Base-by-base conservation (phyloP, 805 yeast genomes). In the Kurtzmaniella cleridarum region DNA sequence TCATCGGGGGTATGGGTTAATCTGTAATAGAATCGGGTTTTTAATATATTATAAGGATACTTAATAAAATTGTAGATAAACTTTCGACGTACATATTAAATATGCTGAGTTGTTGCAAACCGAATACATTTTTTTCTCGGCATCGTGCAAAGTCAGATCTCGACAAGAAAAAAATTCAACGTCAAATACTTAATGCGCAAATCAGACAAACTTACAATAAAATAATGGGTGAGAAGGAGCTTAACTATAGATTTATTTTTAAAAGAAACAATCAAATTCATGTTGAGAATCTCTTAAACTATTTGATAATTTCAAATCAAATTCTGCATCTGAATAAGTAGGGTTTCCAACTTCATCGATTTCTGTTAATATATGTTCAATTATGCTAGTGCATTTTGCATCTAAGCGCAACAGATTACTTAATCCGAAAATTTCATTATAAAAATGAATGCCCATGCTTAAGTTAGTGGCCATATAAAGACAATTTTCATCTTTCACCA, bases 361-460 rank as follows among this genome's bases (percentile, higher is more conserved):
- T 13, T 51, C 47, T 18, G 56, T 53, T 33, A 62, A 47, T 9
- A 58, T 47, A n/a, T 62, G 46, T 28, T 64, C 62, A 17, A 63
- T 60, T 2, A 60, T 46, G 30, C 59, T 60, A 44, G 59, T 54
- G 20, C 60, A 55, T 29, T 52, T 53, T 32, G 64, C 72, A 36
- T 65, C 63, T 30, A 68, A 52, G 34, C 53, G 54, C 36, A 65
- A 56, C 2, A 57, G 39, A 15, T 55, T 54, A 12, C 68, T 60
- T 7, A 55, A 50, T 35, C 65, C 71, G 39, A 68, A 68, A 0
- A 68, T 57, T 42, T 62, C 67, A 43, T 59, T 57, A 40, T 66
- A 59, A 36, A 66, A 68, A 40, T 60, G 60, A 17, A 60, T 54
- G 41, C 66, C 72, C 18, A 67, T 51, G 40, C 60, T 62, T 35